Base-by-base conservation (phyloP, 2,329 filamentous ascomycete species). In the Shiraia sp. region DNA sequence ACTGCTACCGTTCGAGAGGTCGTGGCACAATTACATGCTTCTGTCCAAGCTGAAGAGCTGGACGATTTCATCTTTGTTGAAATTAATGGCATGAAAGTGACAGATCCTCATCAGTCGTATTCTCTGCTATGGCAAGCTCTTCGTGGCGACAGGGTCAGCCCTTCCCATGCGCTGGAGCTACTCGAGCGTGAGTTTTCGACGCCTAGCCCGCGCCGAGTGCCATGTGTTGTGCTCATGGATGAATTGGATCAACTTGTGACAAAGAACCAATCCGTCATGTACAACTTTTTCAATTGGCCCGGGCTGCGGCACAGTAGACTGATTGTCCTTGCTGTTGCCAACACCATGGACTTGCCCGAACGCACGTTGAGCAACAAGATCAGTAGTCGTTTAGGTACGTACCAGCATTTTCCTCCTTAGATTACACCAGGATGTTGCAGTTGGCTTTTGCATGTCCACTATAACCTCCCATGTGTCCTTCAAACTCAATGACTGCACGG, bases 251-350 rank as follows among this genome's bases (percentile, higher is more conserved):
- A 99, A 71, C 81, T 99, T 6, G 95, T 99, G 4, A 99, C 93
- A 10, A 93, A 92, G 64, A 97, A 96, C 61, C 95, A 99, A 69
- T 92, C 89, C n/a, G 93, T 99, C 72, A 99, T 99, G 93, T 99
- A 99, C 75, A 99, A 99, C 70, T 99, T 99, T 71, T 99, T 99
- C 80, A 99, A 99, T 65, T 99, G 93, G 93, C 93, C 93, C 3
- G 88, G 89, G 9, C 77, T 97, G 39, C 82, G 88, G 35, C 91
- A 99, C 70, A 96, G 90, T 39, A 83, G 91, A 34, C 78, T 99
- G 31, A 96, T 99, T 67, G 95, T 99, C 6, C 82, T 99, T 6
- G 95, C 95, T 9, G 93, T 99, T 13, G 95, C 93, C 37, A 99
- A 99, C 70, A 99, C 93, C 16, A 99, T 99, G 93, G 93, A 99